Evolutionary conservation across 805 yeast genomes (phyloP), one percentile per base, ranked within the genome.

Genomic region (Candida stauntonica): DNA sequence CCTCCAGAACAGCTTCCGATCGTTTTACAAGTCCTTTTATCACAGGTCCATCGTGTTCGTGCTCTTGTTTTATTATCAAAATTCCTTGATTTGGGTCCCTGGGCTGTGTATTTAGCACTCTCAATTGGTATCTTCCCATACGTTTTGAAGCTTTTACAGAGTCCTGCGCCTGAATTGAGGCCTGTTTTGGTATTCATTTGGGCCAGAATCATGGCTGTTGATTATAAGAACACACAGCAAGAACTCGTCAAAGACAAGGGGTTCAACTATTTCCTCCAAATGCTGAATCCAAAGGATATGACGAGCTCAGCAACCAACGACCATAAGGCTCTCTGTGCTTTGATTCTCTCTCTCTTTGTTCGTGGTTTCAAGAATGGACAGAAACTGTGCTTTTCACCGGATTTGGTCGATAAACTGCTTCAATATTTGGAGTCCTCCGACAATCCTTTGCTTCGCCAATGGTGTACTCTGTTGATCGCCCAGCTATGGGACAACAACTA

Each of bases 151-250:
- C 70, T 93, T 17, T 64, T 93, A 24, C 98, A 91, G 57, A 81
- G 94, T 43, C 98, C 98, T 0, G 96, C 98, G 0, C 94, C 86
- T 19, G 98, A 93, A 54, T 68, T 93, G 42, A 88, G 88, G 53
- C 98, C 98, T 0, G 95, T 91, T 3, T 64, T 93, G 41, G 93
- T 93, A 2, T 93, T 91, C 54, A 93, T 93, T 38, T 93, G 99
- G 99, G 96, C 98, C 1, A 72, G 98, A 48, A 87, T 93, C 17
- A 87, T 93, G 93, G 89, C 97, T 3, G 94, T 93, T 17, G 98
- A 91, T 61, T 82, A 84, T 58, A 75, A 77, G 47, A 82, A 84
- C 53, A 86, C 96, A 3, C 99, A 93, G 59, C 88, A 82, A 46
- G 99, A 93, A 55, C 71, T 93, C 21, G 75, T 93, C 47, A 89